A percentile compares a stretch with the other conserved stretches of the same genome.
These are phyloP conservation scores for Cytidiella melzeri DNA, from an alignment of 768 basidiomycete species.

Conservation along the genomic window DNA sequence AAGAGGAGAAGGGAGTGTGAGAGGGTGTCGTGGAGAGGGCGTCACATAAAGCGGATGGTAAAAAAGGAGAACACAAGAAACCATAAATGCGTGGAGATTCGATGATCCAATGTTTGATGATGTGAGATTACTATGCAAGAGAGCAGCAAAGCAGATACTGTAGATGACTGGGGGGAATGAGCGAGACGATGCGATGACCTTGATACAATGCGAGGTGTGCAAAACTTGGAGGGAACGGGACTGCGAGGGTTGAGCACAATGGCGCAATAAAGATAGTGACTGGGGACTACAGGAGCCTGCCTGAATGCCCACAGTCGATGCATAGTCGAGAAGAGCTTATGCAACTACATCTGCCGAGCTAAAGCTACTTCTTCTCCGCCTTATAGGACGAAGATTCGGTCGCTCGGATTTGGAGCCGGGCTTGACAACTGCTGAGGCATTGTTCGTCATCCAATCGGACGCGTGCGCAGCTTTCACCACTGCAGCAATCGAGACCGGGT, in stretches of 20 bases:
- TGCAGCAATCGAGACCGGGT: constrained; percentile 34
- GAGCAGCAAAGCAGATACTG: neutral
- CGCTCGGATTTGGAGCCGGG: constrained; percentile 68
- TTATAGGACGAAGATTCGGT: constrained; percentile 66
- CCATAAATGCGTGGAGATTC: too few relatives aligned
- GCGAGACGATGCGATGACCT: neutral
- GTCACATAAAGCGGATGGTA: too few relatives aligned
- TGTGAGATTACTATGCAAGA: neutral
- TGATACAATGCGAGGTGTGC: neutral
- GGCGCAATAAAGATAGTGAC: neutral
- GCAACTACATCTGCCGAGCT: constrained; percentile 83
- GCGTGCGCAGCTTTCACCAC: constrained; percentile 38
- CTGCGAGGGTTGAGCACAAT: neutral
- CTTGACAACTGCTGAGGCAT: constrained; percentile 61
- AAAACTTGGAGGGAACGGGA: neutral
- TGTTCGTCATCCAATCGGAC: constrained; percentile 65
- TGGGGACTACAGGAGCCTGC: neutral
- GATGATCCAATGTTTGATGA: too few relatives aligned
- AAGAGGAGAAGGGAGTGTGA: too few relatives aligned
- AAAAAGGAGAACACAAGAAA: too few relatives aligned
- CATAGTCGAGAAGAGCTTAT: constrained; percentile 27
- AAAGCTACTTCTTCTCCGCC: constrained; percentile 80
- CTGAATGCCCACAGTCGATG: neutral
- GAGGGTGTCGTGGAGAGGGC: too few relatives aligned
- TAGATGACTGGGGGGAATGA: neutral